These are phyloP conservation scores for Chlorophyllum brunneum DNA, from an alignment of 768 basidiomycete genomes.

Conservation along the genomic window DNA sequence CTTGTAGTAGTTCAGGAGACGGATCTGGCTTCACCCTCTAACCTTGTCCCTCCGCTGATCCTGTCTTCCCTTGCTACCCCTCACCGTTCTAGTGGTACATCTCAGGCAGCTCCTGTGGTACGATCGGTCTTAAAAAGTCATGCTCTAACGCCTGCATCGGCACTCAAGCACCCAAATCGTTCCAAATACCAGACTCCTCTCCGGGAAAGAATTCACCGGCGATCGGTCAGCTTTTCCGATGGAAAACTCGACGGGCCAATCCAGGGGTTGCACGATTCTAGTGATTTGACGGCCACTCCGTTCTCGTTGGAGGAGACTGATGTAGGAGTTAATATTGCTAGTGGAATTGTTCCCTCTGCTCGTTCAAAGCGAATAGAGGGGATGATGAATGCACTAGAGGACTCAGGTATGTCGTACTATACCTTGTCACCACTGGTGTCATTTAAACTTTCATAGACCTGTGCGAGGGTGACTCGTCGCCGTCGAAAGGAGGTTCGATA, in stretches of 20 bases:
- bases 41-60: neutral
- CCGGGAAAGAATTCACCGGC: conserved; percentile 47
- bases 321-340: conserved; percentile 21
- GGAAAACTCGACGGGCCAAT: conserved; percentile 91
- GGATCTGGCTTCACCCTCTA: neutral
- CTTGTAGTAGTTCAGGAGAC: conserved; percentile 5
- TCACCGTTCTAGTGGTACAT: neutral
- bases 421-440: conserved; percentile 7
- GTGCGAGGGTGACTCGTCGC: conserved; percentile 51
- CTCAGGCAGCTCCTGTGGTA: conserved; percentile 31
- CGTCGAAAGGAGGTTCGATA: conserved; percentile 45
- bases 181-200: conserved; percentile 54
- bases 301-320: conserved; percentile 4
- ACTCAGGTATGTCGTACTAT: conserved; percentile 47
- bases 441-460: conserved; percentile 24
- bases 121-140: conserved; percentile 42
- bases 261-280: conserved; percentile 41
- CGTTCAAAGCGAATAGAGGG: conserved; percentile 79
- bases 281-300: conserved; percentile 11
- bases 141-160: conserved; percentile 54
- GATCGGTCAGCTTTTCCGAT: conserved; percentile 96
- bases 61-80: conserved; percentile 7
- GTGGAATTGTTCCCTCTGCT: conserved; percentile 49
- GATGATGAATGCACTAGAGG: conserved; percentile 72
- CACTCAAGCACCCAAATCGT: conserved; percentile 48